A percentile compares a stretch with the other conserved stretches of the same genome.
Conservation (phyloP, 208 protist genomes). For the Leishmania aethiopica region DNA sequence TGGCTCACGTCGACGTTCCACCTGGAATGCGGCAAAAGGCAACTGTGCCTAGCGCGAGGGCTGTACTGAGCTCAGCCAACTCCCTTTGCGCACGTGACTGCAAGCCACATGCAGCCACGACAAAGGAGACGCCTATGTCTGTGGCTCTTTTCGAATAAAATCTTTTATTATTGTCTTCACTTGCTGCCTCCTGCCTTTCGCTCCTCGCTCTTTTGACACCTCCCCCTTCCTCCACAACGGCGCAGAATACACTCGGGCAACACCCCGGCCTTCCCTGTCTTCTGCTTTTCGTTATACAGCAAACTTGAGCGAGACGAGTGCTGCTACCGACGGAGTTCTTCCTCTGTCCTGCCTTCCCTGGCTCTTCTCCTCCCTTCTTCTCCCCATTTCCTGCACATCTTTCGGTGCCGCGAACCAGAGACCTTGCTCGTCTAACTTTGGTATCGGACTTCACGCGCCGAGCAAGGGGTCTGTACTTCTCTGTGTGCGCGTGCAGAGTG, state of each 20-base stretch:
- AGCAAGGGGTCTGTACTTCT: neutral
- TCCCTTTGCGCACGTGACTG: neutral
- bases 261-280: neutral
- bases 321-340: neutral
- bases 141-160: neutral
- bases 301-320: neutral
- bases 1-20: neutral
- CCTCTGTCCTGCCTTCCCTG: neutral
- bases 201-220: neutral
- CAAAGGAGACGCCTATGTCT: neutral
- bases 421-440: neutral
- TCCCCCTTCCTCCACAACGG: neutral
- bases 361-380: neutral
- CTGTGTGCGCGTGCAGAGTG: neutral
- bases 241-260: neutral
- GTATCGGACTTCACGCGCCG: neutral
- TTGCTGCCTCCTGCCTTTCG: neutral
- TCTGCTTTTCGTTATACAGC: neutral
- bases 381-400: neutral
- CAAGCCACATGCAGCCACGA: neutral
- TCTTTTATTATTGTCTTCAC: neutral
- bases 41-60: neutral
- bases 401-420: neutral
- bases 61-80: neutral
- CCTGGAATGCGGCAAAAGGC: neutral